Evolutionary conservation across 768 basidiomycete genomes (phyloP).

Genomic region (Termitomyces sp.): DNA sequence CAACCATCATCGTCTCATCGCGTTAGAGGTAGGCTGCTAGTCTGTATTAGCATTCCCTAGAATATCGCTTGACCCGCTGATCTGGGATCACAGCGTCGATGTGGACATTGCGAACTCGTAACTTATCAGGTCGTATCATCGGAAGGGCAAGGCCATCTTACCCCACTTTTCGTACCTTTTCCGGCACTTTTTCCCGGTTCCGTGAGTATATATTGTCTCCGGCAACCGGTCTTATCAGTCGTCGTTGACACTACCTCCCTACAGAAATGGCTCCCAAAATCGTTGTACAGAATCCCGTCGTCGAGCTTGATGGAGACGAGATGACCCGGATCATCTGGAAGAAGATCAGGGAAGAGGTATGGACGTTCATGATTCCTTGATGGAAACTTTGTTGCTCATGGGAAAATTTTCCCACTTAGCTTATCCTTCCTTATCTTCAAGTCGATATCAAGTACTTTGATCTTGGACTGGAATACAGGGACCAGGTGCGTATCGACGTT

Average conservation of each 20-base stretch:
- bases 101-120: constrained; percentile 13
- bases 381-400: background rate
- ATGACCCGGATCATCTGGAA: constrained; percentile 99
- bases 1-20: constrained; percentile 3
- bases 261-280: constrained; percentile 52
- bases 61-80: background rate
- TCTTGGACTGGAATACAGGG: constrained; percentile 91
- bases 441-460: constrained; percentile 98
- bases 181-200: constrained; percentile 12
- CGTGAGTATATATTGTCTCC: constrained; percentile 15
- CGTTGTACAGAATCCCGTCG: constrained; percentile 80
- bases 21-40: background rate
- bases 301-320: constrained; percentile 96
- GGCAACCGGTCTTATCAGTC: constrained; percentile 3
- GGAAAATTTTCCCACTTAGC: constrained; percentile 40
- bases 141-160: constrained; percentile 7
- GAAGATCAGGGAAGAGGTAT: constrained; percentile 91
- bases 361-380: constrained; percentile 16
- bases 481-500: constrained; percentile 50
- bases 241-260: constrained; percentile 4
- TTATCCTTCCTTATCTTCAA: constrained; percentile 92
- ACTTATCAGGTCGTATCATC: constrained; percentile 13
- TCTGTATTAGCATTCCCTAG: background rate
- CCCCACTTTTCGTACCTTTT: constrained; percentile 14
- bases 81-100: constrained; percentile 9